Percentiles rank a stretch among this genome's conserved stretches.
Conservation (phyloP, 805 yeast genomes). For the Monosporozyma unispora region DNA sequence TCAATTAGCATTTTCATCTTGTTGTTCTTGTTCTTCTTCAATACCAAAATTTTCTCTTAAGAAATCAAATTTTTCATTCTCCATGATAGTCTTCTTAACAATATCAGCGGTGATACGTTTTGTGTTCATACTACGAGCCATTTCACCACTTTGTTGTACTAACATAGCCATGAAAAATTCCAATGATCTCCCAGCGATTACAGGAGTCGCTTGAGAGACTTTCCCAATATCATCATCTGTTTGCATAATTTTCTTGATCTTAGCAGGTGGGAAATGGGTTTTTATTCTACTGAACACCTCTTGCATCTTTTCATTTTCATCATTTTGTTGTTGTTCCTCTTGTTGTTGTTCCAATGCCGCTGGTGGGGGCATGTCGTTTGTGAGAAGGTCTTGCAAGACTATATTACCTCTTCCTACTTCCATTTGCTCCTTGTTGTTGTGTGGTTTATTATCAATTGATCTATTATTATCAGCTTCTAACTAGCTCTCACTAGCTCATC, state of each 20-base stretch:
- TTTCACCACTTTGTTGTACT: slow-evolving; percentile 72
- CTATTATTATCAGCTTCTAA: not conserved
- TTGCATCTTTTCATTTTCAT: slow-evolving; percentile 8
- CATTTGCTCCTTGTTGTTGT: not conserved
- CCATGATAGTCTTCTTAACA: slow-evolving; percentile 71
- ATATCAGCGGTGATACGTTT: slow-evolving; percentile 78
- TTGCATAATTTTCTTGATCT: slow-evolving; percentile 94
- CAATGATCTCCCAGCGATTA: slow-evolving; percentile 91
- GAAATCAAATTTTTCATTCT: slow-evolving; percentile 89
- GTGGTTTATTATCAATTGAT: not conserved
- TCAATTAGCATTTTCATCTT: not conserved
- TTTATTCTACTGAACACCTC: slow-evolving; percentile 39
- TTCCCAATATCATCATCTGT: slow-evolving; percentile 97
- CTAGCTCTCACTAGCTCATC: not conserved
- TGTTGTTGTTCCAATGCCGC: slow-evolving; percentile 1
- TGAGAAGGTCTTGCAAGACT: not conserved
- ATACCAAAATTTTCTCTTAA: slow-evolving; percentile 50
- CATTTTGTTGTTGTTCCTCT: slow-evolving; percentile 3
- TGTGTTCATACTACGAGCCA: slow-evolving; percentile 65
- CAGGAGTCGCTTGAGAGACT: slow-evolving; percentile 97
- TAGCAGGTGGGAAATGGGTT: slow-evolving; percentile 84
- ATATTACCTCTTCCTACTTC: slow-evolving; percentile 4
- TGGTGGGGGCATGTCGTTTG: slow-evolving; percentile 1
- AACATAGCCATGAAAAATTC: slow-evolving; percentile 86
- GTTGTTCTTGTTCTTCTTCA: slow-evolving; percentile 7